Evolutionary conservation across 305 asterid genomes (phyloP).

Genomic region (Rubia tinctorum): DNA sequence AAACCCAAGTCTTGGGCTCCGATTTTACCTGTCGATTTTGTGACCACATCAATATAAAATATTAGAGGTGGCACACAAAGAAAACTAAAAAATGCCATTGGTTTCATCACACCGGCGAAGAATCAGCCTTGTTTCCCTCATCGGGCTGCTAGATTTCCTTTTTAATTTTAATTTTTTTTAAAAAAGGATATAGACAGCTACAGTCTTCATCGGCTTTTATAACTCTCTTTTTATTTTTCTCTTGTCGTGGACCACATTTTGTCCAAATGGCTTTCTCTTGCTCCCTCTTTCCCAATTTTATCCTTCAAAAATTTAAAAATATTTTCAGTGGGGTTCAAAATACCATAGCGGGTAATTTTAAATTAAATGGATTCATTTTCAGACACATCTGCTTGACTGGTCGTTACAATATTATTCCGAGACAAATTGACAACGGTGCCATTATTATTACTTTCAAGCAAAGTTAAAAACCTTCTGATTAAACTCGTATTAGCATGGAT

Average conservation of each 20-base stretch:
- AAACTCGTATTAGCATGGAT: background rate
- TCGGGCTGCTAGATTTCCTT: conserved; percentile 48
- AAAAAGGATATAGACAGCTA: conserved; percentile 30
- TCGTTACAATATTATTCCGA: background rate
- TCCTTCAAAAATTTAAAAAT: background rate
- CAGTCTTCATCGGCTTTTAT: conserved; percentile 16
- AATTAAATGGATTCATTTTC: background rate
- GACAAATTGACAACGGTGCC: background rate
- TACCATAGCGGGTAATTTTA: conserved; percentile 23
- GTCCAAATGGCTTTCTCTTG: conserved; percentile 18
- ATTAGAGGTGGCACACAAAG: conserved; percentile 4
- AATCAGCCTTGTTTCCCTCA: conserved; percentile 84
- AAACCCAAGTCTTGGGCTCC: conserved; percentile 9
- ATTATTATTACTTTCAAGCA: background rate
- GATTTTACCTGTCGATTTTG: conserved; percentile 37
- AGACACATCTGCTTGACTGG: conserved; percentile 7
- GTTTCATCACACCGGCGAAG: conserved; percentile 64
- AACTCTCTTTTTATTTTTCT: conserved; percentile 3
- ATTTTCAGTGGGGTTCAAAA: conserved; percentile 19
- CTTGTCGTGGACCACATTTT: conserved; percentile 32
- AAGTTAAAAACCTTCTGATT: background rate
- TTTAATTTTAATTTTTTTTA: conserved; percentile 43
- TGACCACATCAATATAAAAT: conserved; percentile 16
- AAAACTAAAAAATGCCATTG: conserved; percentile 24
- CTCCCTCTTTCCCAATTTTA: conserved; percentile 4